Percentiles rank a stretch among this genome's conserved stretches.
Conservation (phyloP, 2,329 filamentous ascomycete genomes). For the Xylariales sp. region DNA sequence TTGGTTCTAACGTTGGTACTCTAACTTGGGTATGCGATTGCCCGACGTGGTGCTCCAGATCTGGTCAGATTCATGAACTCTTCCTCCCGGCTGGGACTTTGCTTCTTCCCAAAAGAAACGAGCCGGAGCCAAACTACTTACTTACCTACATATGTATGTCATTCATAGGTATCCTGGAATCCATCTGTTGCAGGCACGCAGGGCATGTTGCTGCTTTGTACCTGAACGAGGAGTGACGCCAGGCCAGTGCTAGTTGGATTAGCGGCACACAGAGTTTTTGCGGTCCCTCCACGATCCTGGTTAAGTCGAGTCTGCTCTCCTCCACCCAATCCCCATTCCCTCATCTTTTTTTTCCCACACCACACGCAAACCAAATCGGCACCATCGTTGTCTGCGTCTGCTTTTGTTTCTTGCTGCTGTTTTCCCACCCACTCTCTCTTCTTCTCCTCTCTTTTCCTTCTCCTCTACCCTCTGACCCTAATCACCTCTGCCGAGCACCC, state of each 20-base stretch:
- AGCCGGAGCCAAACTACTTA: too few relatives aligned
- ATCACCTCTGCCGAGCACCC: constrained; percentile 22
- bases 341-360: constrained; percentile 25
- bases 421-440: constrained; percentile 25
- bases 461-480: constrained; percentile 24
- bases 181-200: too few relatives aligned
- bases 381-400: constrained; percentile 28
- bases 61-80: too few relatives aligned
- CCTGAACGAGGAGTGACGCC: background rate
- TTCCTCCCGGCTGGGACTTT: too few relatives aligned
- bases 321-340: constrained; percentile 19
- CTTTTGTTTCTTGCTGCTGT: constrained; percentile 25
- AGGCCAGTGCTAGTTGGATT: constrained; percentile 6
- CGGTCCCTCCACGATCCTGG: constrained; percentile 8
- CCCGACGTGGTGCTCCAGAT: too few relatives aligned
- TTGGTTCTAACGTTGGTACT: too few relatives aligned
- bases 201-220: background rate
- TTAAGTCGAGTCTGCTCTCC: constrained; percentile 13
- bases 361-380: constrained; percentile 29
- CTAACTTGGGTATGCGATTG: too few relatives aligned
- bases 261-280: constrained; percentile 16
- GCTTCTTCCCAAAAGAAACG: too few relatives aligned
- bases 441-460: constrained; percentile 37
- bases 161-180: too few relatives aligned
- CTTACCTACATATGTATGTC: too few relatives aligned